Base-by-base conservation (phyloP, 176 grass and related monocot genomes). In the Leersia perrieri region DNA sequence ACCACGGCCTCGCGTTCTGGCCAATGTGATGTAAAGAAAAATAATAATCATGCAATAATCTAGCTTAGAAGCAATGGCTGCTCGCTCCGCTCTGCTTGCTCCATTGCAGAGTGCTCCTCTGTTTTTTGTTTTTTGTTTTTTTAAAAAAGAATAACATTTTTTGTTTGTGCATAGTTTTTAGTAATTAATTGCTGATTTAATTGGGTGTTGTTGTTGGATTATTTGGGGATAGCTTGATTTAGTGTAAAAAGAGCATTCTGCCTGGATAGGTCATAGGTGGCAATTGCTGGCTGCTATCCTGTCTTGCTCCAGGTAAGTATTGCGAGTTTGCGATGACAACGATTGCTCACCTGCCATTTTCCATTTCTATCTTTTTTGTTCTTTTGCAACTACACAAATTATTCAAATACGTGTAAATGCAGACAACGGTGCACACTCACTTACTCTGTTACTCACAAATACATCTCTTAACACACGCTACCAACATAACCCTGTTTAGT, bases 1-100 rank as follows among this genome's bases (percentile, higher is more conserved):
- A 51, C 31, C 64, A 76, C 72, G 72, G 64, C 63, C 31, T 31
- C 64, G 51, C 78, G 64, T 72, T 82, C 63, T 87, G 85, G 85
- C 78, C 75, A 72, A 76, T 87, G 78, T 79, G n/a, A n/a, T n/a
- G n/a, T n/a, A n/a, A n/a, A n/a, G n/a, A n/a, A n/a, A n/a, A n/a
- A n/a, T n/a, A n/a, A n/a, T n/a, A n/a, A n/a, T n/a, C n/a, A n/a
- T n/a, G n/a, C n/a, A 49, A 32, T 3, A 61, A 42, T 28, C 23
- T 69, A 41, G 9, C 33, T 26, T 10, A 70, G 1, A 26, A 70
- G 22, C 78, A 41, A 69, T 4, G 9, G 34, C 23, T 23, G 12
- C 11, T 72, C n/a, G n/a, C n/a, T n/a, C n/a, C n/a, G 36, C 55
- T 44, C 68, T 22, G 68, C 36, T 45, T 34, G 38, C 58, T 63